A percentile compares a stretch with the other conserved stretches of the same genome.
phyloP scores from a whole-genome alignment of 1,284 basidiomycete genomes.

The Ceratobasidium sp. region DNA sequence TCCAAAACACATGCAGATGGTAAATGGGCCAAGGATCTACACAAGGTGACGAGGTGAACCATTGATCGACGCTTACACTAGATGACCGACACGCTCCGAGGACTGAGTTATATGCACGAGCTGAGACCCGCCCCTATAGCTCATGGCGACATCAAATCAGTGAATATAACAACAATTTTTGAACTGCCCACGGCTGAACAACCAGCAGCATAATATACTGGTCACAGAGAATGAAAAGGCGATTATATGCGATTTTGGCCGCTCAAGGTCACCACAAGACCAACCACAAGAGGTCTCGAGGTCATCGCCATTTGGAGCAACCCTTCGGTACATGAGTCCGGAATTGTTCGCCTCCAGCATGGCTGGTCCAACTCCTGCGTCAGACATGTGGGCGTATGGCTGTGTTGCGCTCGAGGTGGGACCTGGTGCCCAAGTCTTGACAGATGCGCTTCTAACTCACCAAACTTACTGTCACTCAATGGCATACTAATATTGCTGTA shows the following conservation, averaged over 20 bases:
- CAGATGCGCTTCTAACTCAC: too few relatives aligned
- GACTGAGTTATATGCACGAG: conserved; percentile 33
- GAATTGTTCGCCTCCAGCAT: conserved; percentile 10
- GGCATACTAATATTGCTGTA: neutral
- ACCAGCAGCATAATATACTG: conserved; percentile 10
- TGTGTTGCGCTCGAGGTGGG: conserved; percentile 28
- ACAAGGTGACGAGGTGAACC: neutral
- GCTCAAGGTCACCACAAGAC: conserved; percentile 11
- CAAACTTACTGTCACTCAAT: too few relatives aligned
- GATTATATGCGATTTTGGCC: conserved; percentile 36
- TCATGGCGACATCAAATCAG: conserved; percentile 36
- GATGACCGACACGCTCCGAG: conserved; percentile 33
- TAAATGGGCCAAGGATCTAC: neutral
- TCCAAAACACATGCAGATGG: conserved; percentile 36
- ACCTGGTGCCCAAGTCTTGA: neutral
- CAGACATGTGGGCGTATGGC: conserved; percentile 39
- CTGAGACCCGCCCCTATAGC: conserved; percentile 8
- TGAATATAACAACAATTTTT: neutral
- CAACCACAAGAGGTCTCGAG: neutral
- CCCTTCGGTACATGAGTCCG: conserved; percentile 34
- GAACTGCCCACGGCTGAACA: neutral
- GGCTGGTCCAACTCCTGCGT: conserved; percentile 19
- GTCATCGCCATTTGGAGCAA: conserved; percentile 34
- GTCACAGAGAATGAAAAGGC: conserved; percentile 26
- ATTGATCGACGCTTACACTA: neutral